Conservation (phyloP, 805 yeast genomes). For the Sugiyamaella chiloensis region DNA sequence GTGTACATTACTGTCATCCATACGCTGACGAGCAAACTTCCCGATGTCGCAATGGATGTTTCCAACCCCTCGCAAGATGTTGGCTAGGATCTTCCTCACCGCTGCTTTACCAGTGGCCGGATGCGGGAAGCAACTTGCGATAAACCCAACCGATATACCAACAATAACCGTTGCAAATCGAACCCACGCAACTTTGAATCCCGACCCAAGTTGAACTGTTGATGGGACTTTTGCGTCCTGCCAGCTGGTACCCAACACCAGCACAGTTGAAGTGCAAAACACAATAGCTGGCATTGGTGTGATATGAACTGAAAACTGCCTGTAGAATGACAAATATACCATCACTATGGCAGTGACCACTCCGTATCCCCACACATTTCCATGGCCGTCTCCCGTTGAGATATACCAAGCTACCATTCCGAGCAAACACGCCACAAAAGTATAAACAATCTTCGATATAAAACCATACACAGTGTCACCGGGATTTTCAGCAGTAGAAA, state of each 20-base stretch:
- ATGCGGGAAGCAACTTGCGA: constrained; percentile 33
- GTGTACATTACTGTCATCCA: constrained; percentile 21
- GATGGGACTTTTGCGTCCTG: constrained; percentile 23
- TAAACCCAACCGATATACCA: constrained; percentile 32
- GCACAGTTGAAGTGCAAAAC: constrained; percentile 27
- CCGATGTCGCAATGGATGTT: constrained; percentile 30
- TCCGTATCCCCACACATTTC: constrained; percentile 35
- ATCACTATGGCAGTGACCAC: constrained; percentile 29
- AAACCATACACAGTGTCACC: constrained; percentile 35
- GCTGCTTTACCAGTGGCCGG: constrained; percentile 33
- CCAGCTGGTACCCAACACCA: constrained; percentile 36
- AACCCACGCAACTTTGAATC: constrained; percentile 35
- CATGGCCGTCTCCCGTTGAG: constrained; percentile 32
- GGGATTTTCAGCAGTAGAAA: constrained; percentile 31
- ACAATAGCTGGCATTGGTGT: constrained; percentile 32
- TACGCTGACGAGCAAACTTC: constrained; percentile 31
- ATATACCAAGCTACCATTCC: constrained; percentile 38
- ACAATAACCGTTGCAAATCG: constrained; percentile 33
- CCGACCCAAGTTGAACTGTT: constrained; percentile 25
- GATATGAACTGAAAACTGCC: constrained; percentile 31
- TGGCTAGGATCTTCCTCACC: constrained; percentile 30
- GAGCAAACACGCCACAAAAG: constrained; percentile 31
- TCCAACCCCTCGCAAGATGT: constrained; percentile 26
- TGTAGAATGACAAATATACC: constrained; percentile 28
- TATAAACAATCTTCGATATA: constrained; percentile 26